These are phyloP conservation scores for Linnemannia exigua DNA, from an alignment of 192 early-diverging fungal genomes.

Conservation along the genomic window DNA sequence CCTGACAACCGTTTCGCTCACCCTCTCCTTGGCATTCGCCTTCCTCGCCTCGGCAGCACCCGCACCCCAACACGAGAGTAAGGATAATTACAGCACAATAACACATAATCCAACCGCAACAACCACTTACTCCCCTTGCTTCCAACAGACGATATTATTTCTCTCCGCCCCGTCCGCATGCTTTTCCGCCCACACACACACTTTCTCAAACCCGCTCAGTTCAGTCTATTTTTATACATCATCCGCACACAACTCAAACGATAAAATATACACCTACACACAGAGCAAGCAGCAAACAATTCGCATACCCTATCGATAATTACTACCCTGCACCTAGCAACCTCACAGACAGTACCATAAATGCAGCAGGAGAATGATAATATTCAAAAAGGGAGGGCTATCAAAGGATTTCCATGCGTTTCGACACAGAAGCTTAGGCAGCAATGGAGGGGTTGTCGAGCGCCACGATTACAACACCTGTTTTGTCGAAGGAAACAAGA, in stretches of 20 bases:
- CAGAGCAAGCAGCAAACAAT: not conserved
- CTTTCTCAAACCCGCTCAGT: not conserved
- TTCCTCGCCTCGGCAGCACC: constrained; percentile 24
- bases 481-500: not conserved
- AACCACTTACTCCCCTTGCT: not conserved
- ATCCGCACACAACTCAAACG: not conserved
- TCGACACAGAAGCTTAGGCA: too few species aligned
- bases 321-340: too few species aligned
- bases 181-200: not conserved
- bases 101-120: not conserved
- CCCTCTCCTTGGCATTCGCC: constrained; percentile 8
- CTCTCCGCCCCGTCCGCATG: not conserved
- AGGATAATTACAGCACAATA: not conserved
- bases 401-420: too few species aligned
- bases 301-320: too few species aligned
- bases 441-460: too few species aligned
- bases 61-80: constrained; percentile 21
- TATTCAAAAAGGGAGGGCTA: too few species aligned
- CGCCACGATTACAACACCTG: not conserved
- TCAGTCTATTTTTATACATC: constrained; percentile 1
- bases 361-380: too few species aligned
- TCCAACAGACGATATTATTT: not conserved
- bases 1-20: not conserved
- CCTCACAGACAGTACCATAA: too few species aligned
- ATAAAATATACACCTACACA: not conserved